Base-by-base conservation (phyloP, 208 protist genomes). In the Crithidia sp. region DNA sequence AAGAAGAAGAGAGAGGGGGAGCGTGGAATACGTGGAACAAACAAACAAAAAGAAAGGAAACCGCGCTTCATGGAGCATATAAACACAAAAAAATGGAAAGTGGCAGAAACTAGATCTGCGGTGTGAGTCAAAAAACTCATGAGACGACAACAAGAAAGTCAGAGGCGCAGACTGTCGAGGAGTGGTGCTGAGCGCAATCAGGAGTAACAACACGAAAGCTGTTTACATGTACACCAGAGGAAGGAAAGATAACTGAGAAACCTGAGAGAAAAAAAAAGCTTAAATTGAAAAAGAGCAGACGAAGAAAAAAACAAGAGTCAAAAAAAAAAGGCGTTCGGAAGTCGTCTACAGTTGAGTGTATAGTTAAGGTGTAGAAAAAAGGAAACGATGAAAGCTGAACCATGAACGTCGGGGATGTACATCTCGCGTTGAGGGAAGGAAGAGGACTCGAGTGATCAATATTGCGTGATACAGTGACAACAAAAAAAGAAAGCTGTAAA, bases 221-320 rank as follows among this genome's bases (percentile, higher is more conserved):
- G 28, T 28, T 2, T 28, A 28, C 28, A 28, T 28, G 28, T 28
- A 28, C 28, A 28, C 28, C 28, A 28, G 28, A 28, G 28, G 28
- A 28, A 28, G 28, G 28, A 28, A 28, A 28, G 28, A 19, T 47
- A 4, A 45, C 1, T 2, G 43, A 43, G 2, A 65, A 6, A 45
- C 2, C 2, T 2, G 43, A 65, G 41, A 65, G 41, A 65, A 65
- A 65, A 65, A 65, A 65, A 65, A 50, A 65, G 59, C 19, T 12
- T 0, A 47, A 65, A 45, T 41, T 28, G 28, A 28, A 28, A 28
- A 28, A 28, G 28, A 28, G 28, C 28, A 28, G 28, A n/a, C n/a
- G 12, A 59, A 49, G 44, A 49, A 49, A 49, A 14, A 13, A 7
- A 49, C 45, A 0, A 7, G 0, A 7, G 0, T 13, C 44, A 49